Evolutionary conservation across 495 filamentous ascomycete species (phyloP), one percentile per base, ranked within the genome.

Genomic region (Saxophila tyrrhenica): DNA sequence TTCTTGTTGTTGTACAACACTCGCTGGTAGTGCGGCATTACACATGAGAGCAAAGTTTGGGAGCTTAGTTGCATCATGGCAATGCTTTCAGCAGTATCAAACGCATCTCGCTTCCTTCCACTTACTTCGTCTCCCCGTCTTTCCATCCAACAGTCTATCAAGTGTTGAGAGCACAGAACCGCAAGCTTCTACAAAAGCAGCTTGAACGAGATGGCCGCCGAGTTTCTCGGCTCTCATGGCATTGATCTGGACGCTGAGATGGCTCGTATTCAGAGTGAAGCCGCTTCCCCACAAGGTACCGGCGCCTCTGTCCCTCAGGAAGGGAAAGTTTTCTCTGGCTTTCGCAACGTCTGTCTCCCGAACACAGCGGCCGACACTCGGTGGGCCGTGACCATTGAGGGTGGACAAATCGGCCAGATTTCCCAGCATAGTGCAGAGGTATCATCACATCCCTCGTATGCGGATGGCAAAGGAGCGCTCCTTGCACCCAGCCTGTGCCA

Each of bases 401-500:
- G 68, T 10, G 71, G 72, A 41, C 65, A 55, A 23, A 72, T 82
- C 58, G 42, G 62, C 1, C 63, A 65, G 22, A 61, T 16, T 47
- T 53, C 15, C 60, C 72, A 65, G 25, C 47, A 29, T 63, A 8
- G 64, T 70, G 9, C 60, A 54, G 41, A 64, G 67, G 41, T 52
- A 25, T 49, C 69, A 44, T 49, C 67, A 25, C 2, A 25, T n/a
- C 17, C 25, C 23, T 0, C 38, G 22, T 17, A 25, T 1, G 39
- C 22, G 39, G 50, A 68, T 48, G 64, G 63, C 29, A 16, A 56
- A 25, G 54, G 53, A 44, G 56, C 65, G 50, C 51, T 83, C 9
- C 57, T 83, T 1, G 62, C 74, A 9, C 83, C 85, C 23, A 69
- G 76, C 15, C 73, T 88, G 22, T 85, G 82, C 44, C 86, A 90